Percentiles rank a stretch among this genome's conserved stretches.
Conservation (phyloP, 176 grass and related monocot genomes). For the Rhipidocladum racemiflorum region DNA sequence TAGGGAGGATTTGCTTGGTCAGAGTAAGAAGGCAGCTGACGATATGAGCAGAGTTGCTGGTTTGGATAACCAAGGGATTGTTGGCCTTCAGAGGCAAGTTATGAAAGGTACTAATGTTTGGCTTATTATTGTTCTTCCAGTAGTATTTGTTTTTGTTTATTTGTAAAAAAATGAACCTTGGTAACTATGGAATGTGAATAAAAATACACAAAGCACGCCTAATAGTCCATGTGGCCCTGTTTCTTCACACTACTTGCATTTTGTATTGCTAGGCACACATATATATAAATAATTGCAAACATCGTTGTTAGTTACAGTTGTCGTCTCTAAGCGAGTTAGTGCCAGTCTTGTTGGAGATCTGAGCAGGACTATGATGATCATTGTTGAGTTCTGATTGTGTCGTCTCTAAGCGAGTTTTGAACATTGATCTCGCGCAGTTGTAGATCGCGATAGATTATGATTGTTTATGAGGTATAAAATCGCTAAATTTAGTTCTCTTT, state of each 20-base stretch:
- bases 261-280: neutral
- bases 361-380: too few relatives aligned
- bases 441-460: slow-evolving; percentile 23
- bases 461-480: neutral
- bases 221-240: neutral
- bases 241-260: slow-evolving; percentile 15
- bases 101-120: slow-evolving; percentile 54
- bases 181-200: slow-evolving; percentile 16
- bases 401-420: neutral
- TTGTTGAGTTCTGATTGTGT: too few relatives aligned
- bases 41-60: slow-evolving; percentile 51
- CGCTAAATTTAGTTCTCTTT: neutral
- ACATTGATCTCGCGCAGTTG: neutral
- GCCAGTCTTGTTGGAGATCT: too few relatives aligned
- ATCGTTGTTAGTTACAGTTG: too few relatives aligned
- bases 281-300: too few relatives aligned
- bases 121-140: neutral
- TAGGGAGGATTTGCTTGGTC: slow-evolving; percentile 73
- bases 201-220: neutral
- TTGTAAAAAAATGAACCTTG: too few relatives aligned
- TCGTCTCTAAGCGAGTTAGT: too few relatives aligned
- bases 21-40: slow-evolving; percentile 51
- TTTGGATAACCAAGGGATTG: slow-evolving; percentile 63
- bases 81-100: slow-evolving; percentile 65
- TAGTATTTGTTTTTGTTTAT: neutral